A percentile compares a stretch with the other conserved stretches of the same genome.
phyloP scores from a whole-genome alignment of 208 protist species.

The Wallacemonas collosoma region DNA sequence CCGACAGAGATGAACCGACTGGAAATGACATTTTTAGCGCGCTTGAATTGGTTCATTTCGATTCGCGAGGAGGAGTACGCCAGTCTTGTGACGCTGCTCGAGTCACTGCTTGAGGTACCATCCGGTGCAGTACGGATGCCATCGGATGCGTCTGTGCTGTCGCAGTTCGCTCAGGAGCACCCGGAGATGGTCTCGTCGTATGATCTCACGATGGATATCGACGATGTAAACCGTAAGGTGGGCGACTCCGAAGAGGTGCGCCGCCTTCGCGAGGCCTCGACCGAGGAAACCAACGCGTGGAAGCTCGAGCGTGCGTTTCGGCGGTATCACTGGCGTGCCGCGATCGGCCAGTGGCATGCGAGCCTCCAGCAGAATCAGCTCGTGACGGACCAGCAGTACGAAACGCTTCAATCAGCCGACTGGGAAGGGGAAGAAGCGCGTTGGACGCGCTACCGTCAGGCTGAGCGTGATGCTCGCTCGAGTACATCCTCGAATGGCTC shows the following conservation, averaged over 20 bases:
- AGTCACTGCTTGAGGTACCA: constrained; percentile 22
- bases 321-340: constrained; percentile 35
- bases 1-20: constrained; percentile 90
- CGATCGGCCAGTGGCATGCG: constrained; percentile 34
- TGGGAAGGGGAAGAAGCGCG: constrained; percentile 33
- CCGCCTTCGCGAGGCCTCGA: background rate
- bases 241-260: background rate
- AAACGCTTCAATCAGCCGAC: constrained; percentile 12
- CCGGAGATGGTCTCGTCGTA: constrained; percentile 31
- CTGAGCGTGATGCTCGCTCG: constrained; percentile 27
- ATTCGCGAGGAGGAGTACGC: constrained; percentile 61
- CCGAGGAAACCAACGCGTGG: constrained; percentile 20
- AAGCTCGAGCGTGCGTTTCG: constrained; percentile 37
- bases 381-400: constrained; percentile 15
- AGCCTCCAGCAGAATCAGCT: constrained; percentile 24
- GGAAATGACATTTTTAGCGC: constrained; percentile 85
- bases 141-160: constrained; percentile 19
- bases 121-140: constrained; percentile 11
- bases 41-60: constrained; percentile 82
- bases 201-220: constrained; percentile 24
- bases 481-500: constrained; percentile 7
- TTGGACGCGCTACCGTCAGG: constrained; percentile 39
- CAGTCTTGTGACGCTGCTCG: constrained; percentile 42
- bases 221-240: constrained; percentile 25
- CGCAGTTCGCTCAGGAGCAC: constrained; percentile 30